These are phyloP conservation scores for Solanum ahanhuiri DNA, from an alignment of 257 asterid species.

Conservation along the genomic window DNA sequence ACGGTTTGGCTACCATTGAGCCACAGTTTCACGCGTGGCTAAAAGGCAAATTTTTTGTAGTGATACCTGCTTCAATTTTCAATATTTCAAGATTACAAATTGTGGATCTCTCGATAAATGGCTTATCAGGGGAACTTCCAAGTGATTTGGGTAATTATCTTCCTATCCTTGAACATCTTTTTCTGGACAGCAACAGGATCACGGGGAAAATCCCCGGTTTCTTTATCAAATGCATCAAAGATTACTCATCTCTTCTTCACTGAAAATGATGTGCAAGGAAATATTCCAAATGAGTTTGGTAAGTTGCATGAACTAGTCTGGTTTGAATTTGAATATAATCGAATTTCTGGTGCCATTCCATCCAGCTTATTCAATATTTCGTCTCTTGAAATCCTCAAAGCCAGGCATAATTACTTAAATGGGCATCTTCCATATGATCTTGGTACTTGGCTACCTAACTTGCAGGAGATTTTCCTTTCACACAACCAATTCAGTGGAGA, in stretches of 20 bases:
- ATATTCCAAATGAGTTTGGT: constrained; percentile 20
- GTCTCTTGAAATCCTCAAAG: constrained; percentile 17
- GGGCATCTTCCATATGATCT: constrained; percentile 30
- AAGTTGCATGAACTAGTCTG: constrained; percentile 9
- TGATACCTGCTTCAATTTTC: constrained; percentile 26
- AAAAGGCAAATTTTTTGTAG: no score
- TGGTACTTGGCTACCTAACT: constrained; percentile 33
- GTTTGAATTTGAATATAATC: constrained; percentile 25
- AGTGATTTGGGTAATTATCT: constrained; percentile 10
- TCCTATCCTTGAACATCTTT: constrained; percentile 17
- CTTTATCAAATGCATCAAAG: constrained; percentile 25
- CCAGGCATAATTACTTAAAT: constrained; percentile 18
- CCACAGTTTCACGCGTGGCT: no score
- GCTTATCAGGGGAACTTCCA: constrained; percentile 23
- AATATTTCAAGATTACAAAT: constrained; percentile 18
- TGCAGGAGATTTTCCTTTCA: constrained; percentile 22
- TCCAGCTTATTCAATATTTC: constrained; percentile 23
- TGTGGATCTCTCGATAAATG: constrained; percentile 17
- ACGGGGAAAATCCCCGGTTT: constrained; percentile 20
- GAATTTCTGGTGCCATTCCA: constrained; percentile 21
- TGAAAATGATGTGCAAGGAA: constrained; percentile 26
- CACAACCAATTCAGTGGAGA: constrained; percentile 30
- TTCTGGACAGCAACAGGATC: constrained; percentile 30
- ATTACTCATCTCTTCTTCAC: constrained; percentile 10
- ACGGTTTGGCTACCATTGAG: no score